Evolutionary conservation across 208 protist species (phyloP), one percentile per base, ranked within the genome.

Genomic region (Trypanosoma cruzi): DNA sequence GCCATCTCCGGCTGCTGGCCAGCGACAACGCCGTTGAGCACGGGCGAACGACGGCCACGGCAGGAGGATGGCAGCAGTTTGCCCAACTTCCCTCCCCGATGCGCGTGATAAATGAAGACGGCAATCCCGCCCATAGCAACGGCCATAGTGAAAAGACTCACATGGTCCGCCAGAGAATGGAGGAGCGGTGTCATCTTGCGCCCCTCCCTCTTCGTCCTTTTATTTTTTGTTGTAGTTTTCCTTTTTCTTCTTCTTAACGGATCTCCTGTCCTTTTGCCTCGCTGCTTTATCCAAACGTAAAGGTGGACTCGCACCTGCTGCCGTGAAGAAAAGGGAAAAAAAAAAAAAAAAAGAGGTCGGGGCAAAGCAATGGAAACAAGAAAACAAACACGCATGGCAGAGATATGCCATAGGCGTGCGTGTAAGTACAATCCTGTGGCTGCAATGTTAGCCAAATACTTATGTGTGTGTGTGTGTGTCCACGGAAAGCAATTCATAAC

Each of bases 1-100:
- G 84, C 78, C n/a, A 73, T 59, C 13, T 73, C 79, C 1, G 87
- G 84, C 14, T 75, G 60, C 32, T 65, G 66, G 5, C 68, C 57
- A 0, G 68, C 66, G 10, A 56, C 37, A 18, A 86, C 59, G 37
- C 55, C 74, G 20, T 34, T 63, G 28, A 58, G 55, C 40, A 52
- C 73, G 60, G 53, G 57, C 11, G 46, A 34, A 22, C 40, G 6
- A 10, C 54, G 60, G 68, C 20, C 42, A 1, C 31, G 49, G 68
- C 48, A 36, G 53, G 14, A 8, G 53, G 13, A 34, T 28, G 56
- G 49, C 11, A 24, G 5, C n/a, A 22, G 24, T 16, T 26, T 20
- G 31, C 22, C 22, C 0, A 60, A 31, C 1, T 2, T n/a, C 1
- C 42, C 26, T 28, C 37, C 64, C 7, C 29, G 37, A 18, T 24